Base-by-base conservation (phyloP, 2,329 filamentous ascomycete genomes). In the Spiromastix sp. region DNA sequence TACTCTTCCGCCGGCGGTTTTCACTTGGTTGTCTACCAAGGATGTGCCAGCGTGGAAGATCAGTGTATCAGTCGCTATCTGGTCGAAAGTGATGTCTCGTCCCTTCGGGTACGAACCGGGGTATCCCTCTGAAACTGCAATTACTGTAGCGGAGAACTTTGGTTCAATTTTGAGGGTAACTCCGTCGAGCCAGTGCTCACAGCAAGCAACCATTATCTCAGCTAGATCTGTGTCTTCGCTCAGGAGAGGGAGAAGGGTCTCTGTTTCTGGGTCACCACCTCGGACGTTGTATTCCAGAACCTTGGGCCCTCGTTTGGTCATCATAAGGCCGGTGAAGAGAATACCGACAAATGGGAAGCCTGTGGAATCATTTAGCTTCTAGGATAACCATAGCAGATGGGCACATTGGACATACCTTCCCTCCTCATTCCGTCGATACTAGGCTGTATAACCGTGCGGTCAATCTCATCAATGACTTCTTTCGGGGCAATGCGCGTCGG, bases 1-100 rank as follows among this genome's bases (percentile, higher is more conserved):
- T 21, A 98, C 91, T 38, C 91, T 79, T 1, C 91, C 91, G 30
- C 91, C 91, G 1, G 81, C 73, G 0, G 85, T 89, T 51, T 78
- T 71, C 13, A 96, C 68, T 42, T 77, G 67, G 22, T 76, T 71
- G 13, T 66, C 64, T 7, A 72, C 53, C 11, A 85, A 56, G 25
- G 71, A 71, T 2, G 91, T 98, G 18, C 91, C 91, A 4, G 91
- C 91, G 55, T 98, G 91, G 74, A 98, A 98, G 42, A 95, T 75
- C 42, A 81, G 77, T 42, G 74, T 80, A 41, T 68, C 64, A 62
- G 67, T 44, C 2, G 38, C 33, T 64, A 63, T 15, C 54, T 81
- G 64, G 33, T 67, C 64, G 28, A 81, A 49, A 18, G 55, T 68
- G 53, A 81, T 79, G 8, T 64, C 56, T 28, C 69, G 82, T 36